Evolutionary conservation across 2,329 filamentous ascomycete species (phyloP).

Genomic region (Fusarium brachygibbosum): DNA sequence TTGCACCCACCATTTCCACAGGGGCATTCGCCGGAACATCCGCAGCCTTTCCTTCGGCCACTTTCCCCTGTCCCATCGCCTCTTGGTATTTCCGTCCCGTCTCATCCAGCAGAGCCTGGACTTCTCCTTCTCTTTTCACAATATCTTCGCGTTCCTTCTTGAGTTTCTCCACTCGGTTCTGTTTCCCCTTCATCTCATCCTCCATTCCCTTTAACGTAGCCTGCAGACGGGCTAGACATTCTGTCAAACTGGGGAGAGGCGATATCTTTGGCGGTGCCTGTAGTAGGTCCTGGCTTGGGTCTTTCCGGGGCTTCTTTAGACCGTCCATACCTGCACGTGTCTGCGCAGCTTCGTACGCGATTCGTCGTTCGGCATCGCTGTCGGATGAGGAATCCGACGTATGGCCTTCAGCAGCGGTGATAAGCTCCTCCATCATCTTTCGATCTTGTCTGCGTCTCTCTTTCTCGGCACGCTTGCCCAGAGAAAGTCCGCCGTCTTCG

Average conservation of each 20-base stretch:
- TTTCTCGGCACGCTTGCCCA: conserved; percentile 83
- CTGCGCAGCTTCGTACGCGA: conserved; percentile 89
- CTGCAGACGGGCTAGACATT: conserved; percentile 74
- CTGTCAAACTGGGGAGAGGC: conserved; percentile 79
- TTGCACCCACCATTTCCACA: conserved; percentile 49
- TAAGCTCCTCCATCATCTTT: conserved; percentile 85
- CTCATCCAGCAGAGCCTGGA: conserved; percentile 84
- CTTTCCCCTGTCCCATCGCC: conserved; percentile 54
- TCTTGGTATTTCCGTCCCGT: conserved; percentile 76
- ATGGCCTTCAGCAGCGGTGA: conserved; percentile 80
- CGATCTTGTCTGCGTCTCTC: conserved; percentile 76
- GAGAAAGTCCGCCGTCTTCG: conserved; percentile 82
- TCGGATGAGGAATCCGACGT: conserved; percentile 76
- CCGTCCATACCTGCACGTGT: conserved; percentile 89
- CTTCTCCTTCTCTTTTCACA: conserved; percentile 77
- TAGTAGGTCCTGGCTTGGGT: conserved; percentile 56
- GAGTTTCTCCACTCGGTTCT: conserved; percentile 74
- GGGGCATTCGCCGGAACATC: conserved; percentile 33
- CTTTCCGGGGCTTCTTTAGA: conserved; percentile 61
- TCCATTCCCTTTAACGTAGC: conserved; percentile 74
- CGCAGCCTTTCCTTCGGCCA: conserved; percentile 40
- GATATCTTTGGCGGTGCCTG: conserved; percentile 80
- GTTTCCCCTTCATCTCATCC: conserved; percentile 69
- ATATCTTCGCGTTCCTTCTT: conserved; percentile 78
- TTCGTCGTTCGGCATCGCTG: conserved; percentile 77